phyloP scores from a whole-genome alignment of 106 monocot species.

The Vanilla planifolia region DNA sequence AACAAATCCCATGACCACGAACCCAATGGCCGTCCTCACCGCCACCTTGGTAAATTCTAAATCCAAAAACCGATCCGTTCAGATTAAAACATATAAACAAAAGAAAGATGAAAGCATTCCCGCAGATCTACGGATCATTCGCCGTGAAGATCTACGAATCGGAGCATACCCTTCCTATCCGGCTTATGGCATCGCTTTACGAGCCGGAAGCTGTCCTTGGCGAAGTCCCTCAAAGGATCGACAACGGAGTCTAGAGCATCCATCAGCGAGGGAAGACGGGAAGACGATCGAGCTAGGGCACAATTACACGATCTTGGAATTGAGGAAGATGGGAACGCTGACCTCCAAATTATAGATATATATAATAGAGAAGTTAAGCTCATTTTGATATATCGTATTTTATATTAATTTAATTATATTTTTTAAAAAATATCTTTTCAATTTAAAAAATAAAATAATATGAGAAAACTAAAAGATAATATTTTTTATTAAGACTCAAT shows the following conservation, averaged over 20 bases:
- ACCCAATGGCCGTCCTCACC: constrained; percentile 57
- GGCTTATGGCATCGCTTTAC: constrained; percentile 57
- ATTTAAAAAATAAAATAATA: no score
- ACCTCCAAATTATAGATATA: no score
- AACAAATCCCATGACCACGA: constrained; percentile 70
- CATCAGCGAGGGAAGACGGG: no score
- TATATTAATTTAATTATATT: no score
- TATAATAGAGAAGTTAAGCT: no score
- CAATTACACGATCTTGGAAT: no score
- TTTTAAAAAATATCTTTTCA: no score
- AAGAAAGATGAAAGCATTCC: background rate
- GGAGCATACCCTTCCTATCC: constrained; percentile 35
- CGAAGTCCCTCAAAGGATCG: constrained; percentile 28
- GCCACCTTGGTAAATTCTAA: constrained; percentile 64
- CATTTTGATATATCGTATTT: no score
- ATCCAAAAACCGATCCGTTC: background rate
- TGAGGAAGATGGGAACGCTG: no score
- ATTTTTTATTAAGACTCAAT: no score
- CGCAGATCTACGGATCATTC: background rate
- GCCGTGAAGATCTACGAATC: background rate
- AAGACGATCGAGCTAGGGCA: no score
- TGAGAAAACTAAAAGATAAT: no score
- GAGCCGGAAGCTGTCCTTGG: constrained; percentile 47
- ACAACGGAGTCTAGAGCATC: constrained; percentile 2
- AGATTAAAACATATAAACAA: background rate